phyloP scores from a whole-genome alignment of 106 monocot genomes.

The Narthecium ossifragum region DNA sequence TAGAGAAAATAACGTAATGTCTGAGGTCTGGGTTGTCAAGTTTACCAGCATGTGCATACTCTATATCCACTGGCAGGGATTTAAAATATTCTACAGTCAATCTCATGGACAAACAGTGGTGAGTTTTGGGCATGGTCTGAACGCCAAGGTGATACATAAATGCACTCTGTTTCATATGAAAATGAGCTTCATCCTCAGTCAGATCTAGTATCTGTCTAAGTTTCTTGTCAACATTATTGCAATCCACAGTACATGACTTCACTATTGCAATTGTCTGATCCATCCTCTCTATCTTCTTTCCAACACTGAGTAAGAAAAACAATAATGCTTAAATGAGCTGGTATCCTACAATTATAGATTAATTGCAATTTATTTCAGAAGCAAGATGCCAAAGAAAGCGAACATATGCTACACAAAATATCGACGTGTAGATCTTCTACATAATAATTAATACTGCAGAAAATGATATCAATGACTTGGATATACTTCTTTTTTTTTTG shows the following conservation, averaged over 20 bases:
- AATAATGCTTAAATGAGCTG: not conserved
- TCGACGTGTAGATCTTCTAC: too few relatives aligned
- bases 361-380: too few relatives aligned
- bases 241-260: slow-evolving; percentile 48
- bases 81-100: slow-evolving; percentile 85
- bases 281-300: slow-evolving; percentile 65
- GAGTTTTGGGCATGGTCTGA: slow-evolving; percentile 83
- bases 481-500: too few relatives aligned
- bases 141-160: slow-evolving; percentile 85
- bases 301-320: slow-evolving; percentile 32
- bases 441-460: too few relatives aligned
- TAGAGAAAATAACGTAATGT: slow-evolving; percentile 75
- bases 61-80: slow-evolving; percentile 23
- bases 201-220: slow-evolving; percentile 78
- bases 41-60: slow-evolving; percentile 14
- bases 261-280: slow-evolving; percentile 53
- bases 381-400: too few relatives aligned
- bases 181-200: slow-evolving; percentile 77
- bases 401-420: too few relatives aligned
- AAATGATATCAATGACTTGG: too few relatives aligned
- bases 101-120: slow-evolving; percentile 88
- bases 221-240: slow-evolving; percentile 83
- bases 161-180: slow-evolving; percentile 84
- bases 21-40: slow-evolving; percentile 27
- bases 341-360: too few relatives aligned